These are phyloP conservation scores for Trichosanthes cucumerina DNA, from an alignment of 306 rosid genomes.

Conservation along the genomic window DNA sequence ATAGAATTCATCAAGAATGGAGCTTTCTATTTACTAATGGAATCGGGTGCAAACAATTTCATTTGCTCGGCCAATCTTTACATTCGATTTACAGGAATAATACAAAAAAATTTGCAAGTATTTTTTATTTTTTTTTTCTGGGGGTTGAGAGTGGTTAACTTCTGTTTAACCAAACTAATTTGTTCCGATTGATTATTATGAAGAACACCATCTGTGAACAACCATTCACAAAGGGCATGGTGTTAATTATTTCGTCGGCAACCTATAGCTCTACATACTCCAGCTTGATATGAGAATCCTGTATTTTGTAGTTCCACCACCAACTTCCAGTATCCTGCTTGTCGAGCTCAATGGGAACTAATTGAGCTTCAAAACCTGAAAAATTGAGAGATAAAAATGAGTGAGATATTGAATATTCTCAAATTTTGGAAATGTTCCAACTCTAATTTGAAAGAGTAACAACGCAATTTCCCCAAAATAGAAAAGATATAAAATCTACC, in stretches of 20 bases:
- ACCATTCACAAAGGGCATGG: slow-evolving; percentile 51
- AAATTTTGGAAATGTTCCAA: not conserved
- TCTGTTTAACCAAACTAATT: slow-evolving; percentile 47
- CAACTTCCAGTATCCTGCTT: slow-evolving; percentile 77
- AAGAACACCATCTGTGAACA: slow-evolving; percentile 53
- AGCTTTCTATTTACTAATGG: not conserved
- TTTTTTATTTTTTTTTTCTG: no score
- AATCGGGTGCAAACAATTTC: not conserved
- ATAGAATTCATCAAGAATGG: not conserved
- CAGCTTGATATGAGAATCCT: slow-evolving; percentile 52
- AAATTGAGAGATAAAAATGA: not conserved
- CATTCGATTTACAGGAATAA: slow-evolving; percentile 17
- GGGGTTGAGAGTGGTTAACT: slow-evolving; percentile 40
- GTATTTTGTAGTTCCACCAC: slow-evolving; percentile 69
- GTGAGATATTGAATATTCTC: not conserved
- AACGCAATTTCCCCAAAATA: not conserved
- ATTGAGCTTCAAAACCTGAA: slow-evolving; percentile 44
- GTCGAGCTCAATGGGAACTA: slow-evolving; percentile 43
- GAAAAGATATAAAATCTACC: slow-evolving; percentile 24
- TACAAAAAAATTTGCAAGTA: slow-evolving; percentile 4
- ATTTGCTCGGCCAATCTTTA: not conserved
- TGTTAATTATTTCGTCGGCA: slow-evolving; percentile 8
- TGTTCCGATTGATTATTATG: slow-evolving; percentile 12
- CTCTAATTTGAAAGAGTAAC: not conserved
- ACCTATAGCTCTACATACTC: slow-evolving; percentile 46